Conservation (phyloP, 2,329 filamentous ascomycete genomes). For the Trichoderma hamatum region DNA sequence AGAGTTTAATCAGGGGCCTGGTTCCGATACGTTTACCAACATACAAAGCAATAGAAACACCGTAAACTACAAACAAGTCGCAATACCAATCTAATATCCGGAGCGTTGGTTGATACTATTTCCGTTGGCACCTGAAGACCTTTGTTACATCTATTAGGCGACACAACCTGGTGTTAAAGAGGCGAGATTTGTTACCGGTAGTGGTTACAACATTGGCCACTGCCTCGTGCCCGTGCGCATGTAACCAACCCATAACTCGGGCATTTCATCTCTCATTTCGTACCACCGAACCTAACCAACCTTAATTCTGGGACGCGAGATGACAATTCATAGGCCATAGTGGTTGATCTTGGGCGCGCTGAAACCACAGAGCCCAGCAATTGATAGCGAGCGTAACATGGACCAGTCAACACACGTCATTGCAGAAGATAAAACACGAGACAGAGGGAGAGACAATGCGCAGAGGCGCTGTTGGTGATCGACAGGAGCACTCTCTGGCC, state of each 20-base stretch:
- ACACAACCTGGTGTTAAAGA: neutral
- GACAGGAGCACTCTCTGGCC: conserved; percentile 7
- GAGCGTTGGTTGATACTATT: neutral
- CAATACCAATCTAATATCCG: neutral
- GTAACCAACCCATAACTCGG: neutral
- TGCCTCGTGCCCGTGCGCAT: conserved; percentile 1
- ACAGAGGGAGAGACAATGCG: neutral
- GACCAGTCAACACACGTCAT: neutral
- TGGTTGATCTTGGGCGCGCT: neutral
- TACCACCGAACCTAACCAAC: neutral
- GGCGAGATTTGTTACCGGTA: neutral
- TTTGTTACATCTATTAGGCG: neutral
- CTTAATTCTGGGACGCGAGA: neutral
- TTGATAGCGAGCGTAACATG: neutral
- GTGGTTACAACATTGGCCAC: conserved; percentile 3
- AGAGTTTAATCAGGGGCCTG: neutral
- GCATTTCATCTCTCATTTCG: conserved; percentile 6
- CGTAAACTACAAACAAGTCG: neutral
- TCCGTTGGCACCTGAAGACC: neutral
- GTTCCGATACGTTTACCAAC: neutral
- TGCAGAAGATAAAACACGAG: neutral
- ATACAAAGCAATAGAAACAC: neutral
- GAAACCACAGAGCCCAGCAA: neutral
- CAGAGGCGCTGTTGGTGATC: neutral
- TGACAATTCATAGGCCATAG: neutral